phyloP scores from a whole-genome alignment of 345 rosid species.

The Pistacia atlantica region DNA sequence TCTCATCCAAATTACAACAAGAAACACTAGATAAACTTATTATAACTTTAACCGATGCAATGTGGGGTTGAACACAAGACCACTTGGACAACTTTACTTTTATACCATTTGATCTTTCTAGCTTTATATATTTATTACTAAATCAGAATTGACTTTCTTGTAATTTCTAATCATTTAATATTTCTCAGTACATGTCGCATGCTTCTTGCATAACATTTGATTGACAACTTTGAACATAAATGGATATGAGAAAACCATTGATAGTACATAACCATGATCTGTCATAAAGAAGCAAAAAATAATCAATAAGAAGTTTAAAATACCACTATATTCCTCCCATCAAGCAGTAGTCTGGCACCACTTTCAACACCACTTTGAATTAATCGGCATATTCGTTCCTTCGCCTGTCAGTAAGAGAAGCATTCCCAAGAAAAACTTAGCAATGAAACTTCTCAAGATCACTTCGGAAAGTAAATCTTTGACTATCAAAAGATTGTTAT shows the following conservation, averaged over 20 bases:
- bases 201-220: background rate
- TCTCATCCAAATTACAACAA: no score
- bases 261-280: constrained; percentile 2
- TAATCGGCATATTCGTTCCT: constrained; percentile 76
- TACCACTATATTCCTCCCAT: constrained; percentile 90
- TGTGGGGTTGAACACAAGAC: no score
- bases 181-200: background rate
- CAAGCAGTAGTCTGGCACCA: constrained; percentile 86
- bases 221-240: background rate
- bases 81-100: no score
- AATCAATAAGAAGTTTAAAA: constrained; percentile 1
- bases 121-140: background rate
- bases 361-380: constrained; percentile 80
- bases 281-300: constrained; percentile 1
- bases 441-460: background rate
- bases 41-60: no score
- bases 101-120: background rate
- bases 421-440: constrained; percentile 15
- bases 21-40: no score
- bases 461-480: background rate
- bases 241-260: background rate
- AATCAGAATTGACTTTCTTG: background rate
- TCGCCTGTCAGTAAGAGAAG: constrained; percentile 63
- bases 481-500: background rate
- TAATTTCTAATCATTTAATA: background rate